These are phyloP conservation scores for Fusarium equiseti DNA, from an alignment of 2,329 filamentous ascomycete genomes.

Conservation along the genomic window DNA sequence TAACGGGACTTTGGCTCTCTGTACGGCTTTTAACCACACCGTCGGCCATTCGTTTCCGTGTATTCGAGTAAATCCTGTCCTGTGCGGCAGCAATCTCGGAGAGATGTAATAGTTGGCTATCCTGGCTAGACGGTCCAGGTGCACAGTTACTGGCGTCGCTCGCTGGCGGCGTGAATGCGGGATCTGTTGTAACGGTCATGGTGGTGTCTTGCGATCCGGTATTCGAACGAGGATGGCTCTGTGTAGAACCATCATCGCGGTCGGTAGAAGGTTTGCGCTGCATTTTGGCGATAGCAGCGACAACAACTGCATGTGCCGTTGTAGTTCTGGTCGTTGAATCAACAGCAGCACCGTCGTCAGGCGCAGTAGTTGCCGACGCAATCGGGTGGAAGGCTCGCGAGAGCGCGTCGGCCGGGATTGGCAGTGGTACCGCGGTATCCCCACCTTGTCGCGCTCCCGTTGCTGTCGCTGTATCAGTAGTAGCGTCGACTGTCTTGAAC, in stretches of 20 bases:
- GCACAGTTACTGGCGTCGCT: conserved; percentile 42
- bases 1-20: conserved; percentile 60
- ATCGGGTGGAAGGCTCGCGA: conserved; percentile 44
- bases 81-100: conserved; percentile 68
- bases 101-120: conserved; percentile 68
- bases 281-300: conserved; percentile 26
- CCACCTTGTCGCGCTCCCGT: conserved; percentile 44
- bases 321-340: conserved; percentile 25
- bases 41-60: conserved; percentile 81
- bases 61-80: conserved; percentile 56
- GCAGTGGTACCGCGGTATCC: conserved; percentile 45
- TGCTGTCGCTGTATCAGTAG: conserved; percentile 24
- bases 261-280: conserved; percentile 36
- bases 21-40: conserved; percentile 74
- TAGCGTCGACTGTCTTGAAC: conserved; percentile 31
- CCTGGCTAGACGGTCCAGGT: conserved; percentile 57
- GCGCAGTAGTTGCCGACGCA: conserved; percentile 31
- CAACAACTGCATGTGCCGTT: conserved; percentile 29
- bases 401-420: conserved; percentile 42
- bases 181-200: conserved; percentile 44
- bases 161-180: conserved; percentile 44
- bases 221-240: conserved; percentile 44
- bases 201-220: conserved; percentile 44
- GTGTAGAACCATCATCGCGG: conserved; percentile 45
- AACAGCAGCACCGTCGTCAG: conserved; percentile 18